Conservation (phyloP, 257 asterid genomes). For the Eustoma russellianum region DNA sequence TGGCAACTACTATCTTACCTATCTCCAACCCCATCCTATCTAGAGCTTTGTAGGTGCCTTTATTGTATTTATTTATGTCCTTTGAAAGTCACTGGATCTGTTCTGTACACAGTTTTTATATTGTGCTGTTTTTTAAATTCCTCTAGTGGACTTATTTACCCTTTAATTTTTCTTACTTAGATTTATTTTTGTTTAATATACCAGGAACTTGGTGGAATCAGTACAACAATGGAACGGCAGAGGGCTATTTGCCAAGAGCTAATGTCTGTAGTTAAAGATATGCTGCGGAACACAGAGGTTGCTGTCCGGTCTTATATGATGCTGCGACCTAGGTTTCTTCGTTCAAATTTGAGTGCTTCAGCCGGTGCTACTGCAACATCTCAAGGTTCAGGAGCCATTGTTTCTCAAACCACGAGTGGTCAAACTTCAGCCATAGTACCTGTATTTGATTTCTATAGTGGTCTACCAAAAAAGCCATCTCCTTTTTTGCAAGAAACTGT, state of each 20-base stretch:
- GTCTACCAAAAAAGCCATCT: conserved; percentile 87
- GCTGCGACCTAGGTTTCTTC: conserved; percentile 75
- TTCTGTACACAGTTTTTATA: too few species aligned
- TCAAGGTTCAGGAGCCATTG: conserved; percentile 53
- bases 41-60: too few species aligned
- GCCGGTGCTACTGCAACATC: conserved; percentile 42
- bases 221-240: conserved; percentile 76
- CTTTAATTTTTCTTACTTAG: not conserved
- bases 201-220: conserved; percentile 91
- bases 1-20: too few species aligned
- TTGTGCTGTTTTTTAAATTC: too few species aligned
- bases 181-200: not conserved
- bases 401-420: conserved; percentile 39
- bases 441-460: conserved; percentile 77
- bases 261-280: conserved; percentile 70
- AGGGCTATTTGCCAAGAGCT: conserved; percentile 73
- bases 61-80: too few species aligned
- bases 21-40: too few species aligned
- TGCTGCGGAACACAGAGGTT: conserved; percentile 80
- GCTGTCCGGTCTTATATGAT: conserved; percentile 94
- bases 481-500: conserved; percentile 84
- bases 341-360: conserved; percentile 45
- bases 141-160: too few species aligned
- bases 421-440: conserved; percentile 57
- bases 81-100: too few species aligned